Evolutionary conservation across 2,329 filamentous ascomycete genomes (phyloP).

Genomic region (Pyricularia pennisetigena): DNA sequence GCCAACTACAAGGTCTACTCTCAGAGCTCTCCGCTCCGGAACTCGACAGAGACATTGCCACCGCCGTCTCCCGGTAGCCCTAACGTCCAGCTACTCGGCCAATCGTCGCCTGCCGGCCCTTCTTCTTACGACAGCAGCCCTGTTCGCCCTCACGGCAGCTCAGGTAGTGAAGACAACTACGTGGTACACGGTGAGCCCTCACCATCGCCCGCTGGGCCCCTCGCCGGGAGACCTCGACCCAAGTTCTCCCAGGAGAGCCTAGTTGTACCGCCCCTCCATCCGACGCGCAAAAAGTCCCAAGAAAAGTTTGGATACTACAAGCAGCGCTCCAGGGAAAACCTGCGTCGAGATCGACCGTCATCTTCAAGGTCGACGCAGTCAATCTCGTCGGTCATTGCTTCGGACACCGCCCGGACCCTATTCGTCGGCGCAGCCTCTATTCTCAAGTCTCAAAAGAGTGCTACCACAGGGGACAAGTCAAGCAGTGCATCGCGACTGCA

Average conservation of each 20-base stretch:
- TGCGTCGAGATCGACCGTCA: slow-evolving; percentile 29
- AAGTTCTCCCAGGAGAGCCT: slow-evolving; percentile 54
- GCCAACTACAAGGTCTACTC: slow-evolving; percentile 46
- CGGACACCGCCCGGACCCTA: slow-evolving; percentile 32
- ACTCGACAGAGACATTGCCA: slow-evolving; percentile 29
- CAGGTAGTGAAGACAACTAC: slow-evolving; percentile 40
- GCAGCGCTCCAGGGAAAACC: slow-evolving; percentile 40
- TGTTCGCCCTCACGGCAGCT: slow-evolving; percentile 19
- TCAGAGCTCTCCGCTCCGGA: slow-evolving; percentile 31
- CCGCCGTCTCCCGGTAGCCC: slow-evolving; percentile 31
- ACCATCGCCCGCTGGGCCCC: slow-evolving; percentile 27
- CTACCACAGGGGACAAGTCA: background rate
- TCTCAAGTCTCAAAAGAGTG: background rate
- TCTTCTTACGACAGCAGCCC: slow-evolving; percentile 24
- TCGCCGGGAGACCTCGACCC: slow-evolving; percentile 23
- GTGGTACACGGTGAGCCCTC: slow-evolving; percentile 37
- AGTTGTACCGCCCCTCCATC: slow-evolving; percentile 43
- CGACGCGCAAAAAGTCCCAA: slow-evolving; percentile 33
- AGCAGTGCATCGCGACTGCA: background rate
- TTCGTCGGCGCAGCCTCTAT: slow-evolving; percentile 23
- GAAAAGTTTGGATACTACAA: slow-evolving; percentile 40
- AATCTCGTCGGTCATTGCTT: slow-evolving; percentile 41
- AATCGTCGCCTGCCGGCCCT: slow-evolving; percentile 37
- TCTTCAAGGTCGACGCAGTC: slow-evolving; percentile 34
- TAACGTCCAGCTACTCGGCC: slow-evolving; percentile 42